Conservation (phyloP, 164 flowering plant species). For the Macadamia tetraphylla region DNA sequence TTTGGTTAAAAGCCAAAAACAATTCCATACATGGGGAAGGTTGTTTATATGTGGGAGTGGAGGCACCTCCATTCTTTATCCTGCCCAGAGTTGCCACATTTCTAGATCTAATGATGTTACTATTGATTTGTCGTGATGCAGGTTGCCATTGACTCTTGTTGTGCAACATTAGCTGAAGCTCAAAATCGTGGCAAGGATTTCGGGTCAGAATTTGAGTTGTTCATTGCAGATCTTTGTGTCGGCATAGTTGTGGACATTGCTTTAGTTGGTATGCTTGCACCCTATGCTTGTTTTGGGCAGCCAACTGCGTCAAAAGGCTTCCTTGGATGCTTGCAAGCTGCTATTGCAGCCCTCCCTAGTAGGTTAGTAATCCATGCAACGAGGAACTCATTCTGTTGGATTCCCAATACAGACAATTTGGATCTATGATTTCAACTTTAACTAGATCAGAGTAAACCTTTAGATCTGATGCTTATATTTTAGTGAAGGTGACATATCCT, state of each 20-base stretch:
- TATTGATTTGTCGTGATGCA: conserved; percentile 26
- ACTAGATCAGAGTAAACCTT: background rate
- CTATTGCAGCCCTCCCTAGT: conserved; percentile 79
- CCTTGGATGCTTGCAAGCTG: conserved; percentile 54
- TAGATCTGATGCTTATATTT: background rate
- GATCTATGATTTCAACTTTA: background rate
- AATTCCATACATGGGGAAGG: background rate
- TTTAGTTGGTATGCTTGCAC: conserved; percentile 89
- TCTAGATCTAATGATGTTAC: background rate
- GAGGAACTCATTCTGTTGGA: background rate
- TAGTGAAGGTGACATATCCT: background rate
- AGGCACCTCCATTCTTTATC: background rate
- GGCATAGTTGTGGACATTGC: conserved; percentile 80
- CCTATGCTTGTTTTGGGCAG: conserved; percentile 78
- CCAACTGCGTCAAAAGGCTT: conserved; percentile 55
- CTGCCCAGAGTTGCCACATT: background rate
- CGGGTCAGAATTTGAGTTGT: conserved; percentile 95
- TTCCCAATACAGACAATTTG: background rate
- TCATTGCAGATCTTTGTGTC: conserved; percentile 77
- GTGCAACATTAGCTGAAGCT: conserved; percentile 95
- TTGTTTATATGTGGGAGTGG: background rate
- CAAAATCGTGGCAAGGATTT: conserved; percentile 94
- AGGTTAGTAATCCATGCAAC: conserved; percentile 36
- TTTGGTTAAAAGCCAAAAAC: no score
- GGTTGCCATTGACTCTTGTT: conserved; percentile 90